Conservation (phyloP, 257 asterid genomes). For the Echites panduratus region DNA sequence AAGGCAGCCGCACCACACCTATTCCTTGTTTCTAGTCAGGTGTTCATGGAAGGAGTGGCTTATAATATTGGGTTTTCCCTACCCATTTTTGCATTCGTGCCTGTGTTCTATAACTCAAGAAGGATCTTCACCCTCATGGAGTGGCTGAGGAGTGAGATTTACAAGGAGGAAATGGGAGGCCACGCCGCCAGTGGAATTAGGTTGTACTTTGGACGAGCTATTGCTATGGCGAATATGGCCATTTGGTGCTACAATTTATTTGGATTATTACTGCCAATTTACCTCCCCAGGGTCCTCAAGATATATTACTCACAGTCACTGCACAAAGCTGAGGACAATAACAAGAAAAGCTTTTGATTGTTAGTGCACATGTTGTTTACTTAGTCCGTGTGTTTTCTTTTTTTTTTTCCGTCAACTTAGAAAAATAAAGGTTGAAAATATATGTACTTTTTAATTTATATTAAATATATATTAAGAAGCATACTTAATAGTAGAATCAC, state of each 20-base stretch:
- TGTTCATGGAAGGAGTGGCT: constrained; percentile 72
- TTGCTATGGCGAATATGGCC: constrained; percentile 71
- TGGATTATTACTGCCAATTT: constrained; percentile 79
- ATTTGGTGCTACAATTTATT: constrained; percentile 83
- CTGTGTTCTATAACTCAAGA: constrained; percentile 65
- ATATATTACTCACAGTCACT: constrained; percentile 38
- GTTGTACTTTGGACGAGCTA: constrained; percentile 54
- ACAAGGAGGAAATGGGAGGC: constrained; percentile 29
- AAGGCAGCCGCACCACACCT: constrained; percentile 73
- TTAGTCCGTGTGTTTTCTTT: too few species aligned
- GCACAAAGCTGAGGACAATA: constrained; percentile 20
- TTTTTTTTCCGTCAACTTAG: too few species aligned
- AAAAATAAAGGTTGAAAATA: too few species aligned
- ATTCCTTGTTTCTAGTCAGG: constrained; percentile 60
- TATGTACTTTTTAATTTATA: too few species aligned
- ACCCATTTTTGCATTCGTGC: constrained; percentile 78
- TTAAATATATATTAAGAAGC: too few species aligned
- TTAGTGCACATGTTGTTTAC: too few species aligned
- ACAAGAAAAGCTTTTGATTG: not conserved
- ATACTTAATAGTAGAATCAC: too few species aligned
- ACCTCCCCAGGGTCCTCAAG: constrained; percentile 72
- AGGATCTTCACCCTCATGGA: constrained; percentile 69
- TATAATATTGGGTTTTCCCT: constrained; percentile 49
- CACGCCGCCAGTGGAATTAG: constrained; percentile 40
- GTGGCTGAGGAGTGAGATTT: constrained; percentile 60